Evolutionary conservation across 2,329 filamentous ascomycete genomes (phyloP), one percentile per base, ranked within the genome.

Genomic region (Nemania diffusa): DNA sequence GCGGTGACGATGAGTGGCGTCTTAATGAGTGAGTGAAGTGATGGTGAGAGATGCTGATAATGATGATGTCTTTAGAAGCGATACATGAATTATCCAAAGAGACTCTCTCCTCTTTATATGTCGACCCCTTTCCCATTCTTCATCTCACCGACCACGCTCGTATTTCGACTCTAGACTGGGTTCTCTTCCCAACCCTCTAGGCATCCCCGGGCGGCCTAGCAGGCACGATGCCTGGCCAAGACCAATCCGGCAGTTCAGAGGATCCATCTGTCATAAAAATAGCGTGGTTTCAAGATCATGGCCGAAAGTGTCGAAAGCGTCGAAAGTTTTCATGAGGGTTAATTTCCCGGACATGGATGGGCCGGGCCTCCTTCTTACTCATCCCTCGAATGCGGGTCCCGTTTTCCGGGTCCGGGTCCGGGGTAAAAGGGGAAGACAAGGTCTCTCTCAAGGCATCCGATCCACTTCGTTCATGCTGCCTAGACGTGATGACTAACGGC

Each of bases 281-380:
- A 55, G 58, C 22, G 13, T 20, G 2, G 7, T 13, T 32, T 20
- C n/a, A 29, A 55, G 53, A 24, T 24, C 27, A 29, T 48, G 26
- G 37, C 32, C 46, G 22, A 55, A 57, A 65, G 34, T 22, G 40
- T 60, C 27, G n/a, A 55, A 56, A 34, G 56, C 37, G 56, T 44
- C 15, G 26, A 55, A 53, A 26, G 5, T 51, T 59, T 67, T 57
- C 34, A 27, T 9, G 24, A 52, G 27, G 27, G 17, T 34, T 65
- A 68, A 68, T 68, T 62, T 68, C 62, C 62, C 46, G 17, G 27
- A 22, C 65, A 64, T 67, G 65, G 65, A 61, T 64, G 55, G 32
- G 29, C 40, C 46, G 22, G 58, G 15, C 26, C 26, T 20, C 29
- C 4, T 13, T 8, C 44, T 27, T 62, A 42, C 56, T 65, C 37